Conservation (phyloP, 257 asterid species). For the Solanum sitiens region DNA sequence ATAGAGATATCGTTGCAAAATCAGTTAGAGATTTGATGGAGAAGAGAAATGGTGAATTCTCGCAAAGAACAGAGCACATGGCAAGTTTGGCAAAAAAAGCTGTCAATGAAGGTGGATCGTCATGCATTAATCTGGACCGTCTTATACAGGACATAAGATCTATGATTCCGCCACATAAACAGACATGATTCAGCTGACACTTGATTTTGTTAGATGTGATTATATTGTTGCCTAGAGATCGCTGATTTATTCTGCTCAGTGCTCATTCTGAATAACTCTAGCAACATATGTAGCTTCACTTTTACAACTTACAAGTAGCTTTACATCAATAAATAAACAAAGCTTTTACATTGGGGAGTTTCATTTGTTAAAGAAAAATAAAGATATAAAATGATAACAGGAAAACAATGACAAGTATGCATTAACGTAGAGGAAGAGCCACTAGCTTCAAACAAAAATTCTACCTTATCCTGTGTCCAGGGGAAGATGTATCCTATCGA, state of each 20-base stretch:
- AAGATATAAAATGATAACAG: background rate
- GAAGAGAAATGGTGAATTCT: slow-evolving; percentile 7
- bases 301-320: background rate
- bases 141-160: slow-evolving; percentile 11
- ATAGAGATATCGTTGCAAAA: slow-evolving; percentile 4
- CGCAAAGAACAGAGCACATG: background rate
- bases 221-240: background rate
- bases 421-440: background rate
- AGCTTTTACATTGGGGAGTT: background rate
- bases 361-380: background rate
- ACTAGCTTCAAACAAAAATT: background rate
- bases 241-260: background rate
- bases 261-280: too few species aligned
- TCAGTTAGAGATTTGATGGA: slow-evolving; percentile 15
- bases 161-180: background rate
- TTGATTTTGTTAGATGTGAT: background rate
- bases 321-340: background rate
- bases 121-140: slow-evolving; percentile 4
- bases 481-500: background rate
- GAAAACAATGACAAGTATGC: background rate
- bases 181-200: too few species aligned
- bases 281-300: background rate
- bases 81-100: slow-evolving; percentile 6
- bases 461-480: background rate
- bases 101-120: slow-evolving; percentile 13